Base-by-base conservation (phyloP, 208 protist genomes). In the Trypanosoma mega region DNA sequence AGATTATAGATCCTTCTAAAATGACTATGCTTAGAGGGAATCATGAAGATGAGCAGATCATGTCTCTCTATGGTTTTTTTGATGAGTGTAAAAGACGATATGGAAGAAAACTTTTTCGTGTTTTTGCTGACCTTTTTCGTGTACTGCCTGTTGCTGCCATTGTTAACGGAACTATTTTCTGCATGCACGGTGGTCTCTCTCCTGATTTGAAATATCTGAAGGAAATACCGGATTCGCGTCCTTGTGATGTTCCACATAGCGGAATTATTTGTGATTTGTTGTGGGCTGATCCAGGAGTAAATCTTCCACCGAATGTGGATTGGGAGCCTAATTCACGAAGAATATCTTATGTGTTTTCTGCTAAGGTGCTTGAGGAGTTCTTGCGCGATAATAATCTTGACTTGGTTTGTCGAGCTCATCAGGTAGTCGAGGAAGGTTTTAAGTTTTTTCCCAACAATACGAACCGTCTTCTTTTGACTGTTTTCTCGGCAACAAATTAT, bases 401-500 rank as follows among this genome's bases (percentile, higher is more conserved):
- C 63, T 75, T 99, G 2, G 92, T 99, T 45, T 99, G 96, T 65
- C 82, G 99, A 21, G 99, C 98, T 2, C 98, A 99, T 70, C 98
- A 99, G 72, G 98, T 99, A 1, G 97, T 99, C 6, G 97, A 99
- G 53, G 97, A 99, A 54, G 98, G 98, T 2, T 99, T 99, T 72
- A 97, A 99, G 58, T 99, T 99, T 76, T 99, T 99, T 63, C 97
- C 98, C 3, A 80, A 69, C 34, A 71, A 89, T 54, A 74, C 78
- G 14, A 97, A 99, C 55, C 80, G 98, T 20, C 90, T 97, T 62
- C 86, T 99, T 47, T 96, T 99, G 18, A 99, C 99, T 0, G 74
- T 99, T 7, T 99, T 99, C 74, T 98, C 94, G 1, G 99, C 99
- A 0, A 98, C 99, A 26, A 99, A 99, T 85, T 99, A 99, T 74